These are phyloP conservation scores for Carnegiea gigantea DNA, from an alignment of 179 eudicot genomes.

Conservation along the genomic window DNA sequence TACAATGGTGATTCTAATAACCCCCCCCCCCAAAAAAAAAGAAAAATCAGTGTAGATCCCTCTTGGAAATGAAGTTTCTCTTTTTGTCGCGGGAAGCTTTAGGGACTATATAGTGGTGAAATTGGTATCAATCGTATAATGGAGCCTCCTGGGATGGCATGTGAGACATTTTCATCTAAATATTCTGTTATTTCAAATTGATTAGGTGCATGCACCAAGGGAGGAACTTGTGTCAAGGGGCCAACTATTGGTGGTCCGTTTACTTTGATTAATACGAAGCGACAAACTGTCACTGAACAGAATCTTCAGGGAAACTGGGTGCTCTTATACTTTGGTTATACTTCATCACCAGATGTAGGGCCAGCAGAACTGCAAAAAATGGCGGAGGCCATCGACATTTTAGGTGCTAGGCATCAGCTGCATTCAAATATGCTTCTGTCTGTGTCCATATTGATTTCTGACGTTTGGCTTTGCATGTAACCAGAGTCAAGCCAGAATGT, in stretches of 20 bases:
- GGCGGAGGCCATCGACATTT: constrained; percentile 53
- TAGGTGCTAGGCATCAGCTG: constrained; percentile 50
- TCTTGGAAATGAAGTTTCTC: too few species aligned
- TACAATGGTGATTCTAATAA: too few species aligned
- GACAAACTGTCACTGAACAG: constrained; percentile 53
- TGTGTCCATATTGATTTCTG: constrained; percentile 20
- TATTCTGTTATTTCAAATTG: constrained; percentile 22
- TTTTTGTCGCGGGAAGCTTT: too few species aligned
- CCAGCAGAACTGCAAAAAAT: constrained; percentile 78
- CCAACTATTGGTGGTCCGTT: constrained; percentile 91
- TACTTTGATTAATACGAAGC: constrained; percentile 61
- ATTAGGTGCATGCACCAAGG: constrained; percentile 55
- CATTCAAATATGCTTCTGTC: neutral
- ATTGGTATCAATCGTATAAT: neutral
- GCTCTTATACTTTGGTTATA: constrained; percentile 87
- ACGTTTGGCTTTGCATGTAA: constrained; percentile 27
- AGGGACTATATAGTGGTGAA: neutral
- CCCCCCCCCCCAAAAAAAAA: too few species aligned
- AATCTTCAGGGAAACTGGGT: constrained; percentile 73
- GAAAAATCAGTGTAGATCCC: too few species aligned
- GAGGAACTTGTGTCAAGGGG: constrained; percentile 45
- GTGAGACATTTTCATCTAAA: neutral
- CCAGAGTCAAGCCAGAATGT: constrained; percentile 59
- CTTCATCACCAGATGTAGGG: constrained; percentile 93
- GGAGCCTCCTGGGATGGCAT: neutral